These are phyloP conservation scores for Oryza longistaminata DNA, from an alignment of 176 grass and related monocot genomes.

Conservation along the genomic window DNA sequence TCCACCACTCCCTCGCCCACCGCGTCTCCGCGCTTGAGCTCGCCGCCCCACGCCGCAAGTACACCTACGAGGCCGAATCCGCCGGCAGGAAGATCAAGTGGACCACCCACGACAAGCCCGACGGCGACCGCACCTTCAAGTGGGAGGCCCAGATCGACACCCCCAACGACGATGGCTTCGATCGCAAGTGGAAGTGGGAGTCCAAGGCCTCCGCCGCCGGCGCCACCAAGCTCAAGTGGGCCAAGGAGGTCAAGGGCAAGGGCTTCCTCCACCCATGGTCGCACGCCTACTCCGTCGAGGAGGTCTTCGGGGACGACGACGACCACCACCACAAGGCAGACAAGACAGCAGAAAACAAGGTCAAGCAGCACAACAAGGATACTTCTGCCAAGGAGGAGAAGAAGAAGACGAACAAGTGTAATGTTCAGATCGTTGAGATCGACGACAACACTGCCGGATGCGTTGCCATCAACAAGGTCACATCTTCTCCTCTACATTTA, in stretches of 20 bases:
- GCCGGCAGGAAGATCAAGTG: slow-evolving; percentile 72
- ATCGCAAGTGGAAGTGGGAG: slow-evolving; percentile 83
- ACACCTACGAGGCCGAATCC: slow-evolving; percentile 61
- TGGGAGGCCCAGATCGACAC: slow-evolving; percentile 63
- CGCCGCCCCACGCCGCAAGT: slow-evolving; percentile 50
- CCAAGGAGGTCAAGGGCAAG: slow-evolving; percentile 71
- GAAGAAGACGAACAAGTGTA: slow-evolving; percentile 31
- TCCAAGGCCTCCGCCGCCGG: slow-evolving; percentile 20
- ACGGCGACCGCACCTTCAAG: slow-evolving; percentile 44
- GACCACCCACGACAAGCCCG: slow-evolving; percentile 53
- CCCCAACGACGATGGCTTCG: slow-evolving; percentile 62
- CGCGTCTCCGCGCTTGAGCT: slow-evolving; percentile 68
- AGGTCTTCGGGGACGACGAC: slow-evolving; percentile 35
- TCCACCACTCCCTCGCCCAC: slow-evolving; percentile 56
- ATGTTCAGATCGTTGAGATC: slow-evolving; percentile 31
- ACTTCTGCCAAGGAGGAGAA: neutral
- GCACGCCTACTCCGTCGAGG: slow-evolving; percentile 59
- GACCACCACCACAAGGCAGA: neutral
- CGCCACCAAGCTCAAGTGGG: slow-evolving; percentile 60
- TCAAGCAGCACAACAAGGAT: neutral
- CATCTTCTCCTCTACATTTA: neutral
- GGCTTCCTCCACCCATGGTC: slow-evolving; percentile 53
- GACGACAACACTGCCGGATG: slow-evolving; percentile 40
- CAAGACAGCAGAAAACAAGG: neutral
- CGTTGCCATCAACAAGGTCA: slow-evolving; percentile 67